Evolutionary conservation across 2,329 filamentous ascomycete genomes (phyloP).

Genomic region (Diplodia scrobiculata): DNA sequence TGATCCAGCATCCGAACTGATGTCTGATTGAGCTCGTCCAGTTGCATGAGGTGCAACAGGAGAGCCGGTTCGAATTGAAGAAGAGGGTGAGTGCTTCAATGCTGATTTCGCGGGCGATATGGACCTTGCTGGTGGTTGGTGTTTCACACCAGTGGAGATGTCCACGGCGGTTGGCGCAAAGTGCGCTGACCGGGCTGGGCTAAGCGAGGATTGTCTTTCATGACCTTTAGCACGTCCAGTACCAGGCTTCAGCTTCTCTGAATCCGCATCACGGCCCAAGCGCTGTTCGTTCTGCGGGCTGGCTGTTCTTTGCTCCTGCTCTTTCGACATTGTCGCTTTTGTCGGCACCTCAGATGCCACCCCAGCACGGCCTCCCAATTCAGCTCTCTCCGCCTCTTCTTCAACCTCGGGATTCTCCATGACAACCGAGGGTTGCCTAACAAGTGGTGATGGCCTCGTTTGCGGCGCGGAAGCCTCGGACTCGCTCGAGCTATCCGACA

Average conservation of each 20-base stretch:
- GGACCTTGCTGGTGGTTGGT: slow-evolving; percentile 70
- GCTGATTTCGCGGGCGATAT: slow-evolving; percentile 77
- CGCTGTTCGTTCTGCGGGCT: slow-evolving; percentile 31
- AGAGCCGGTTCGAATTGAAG: slow-evolving; percentile 49
- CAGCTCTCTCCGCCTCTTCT: slow-evolving; percentile 36
- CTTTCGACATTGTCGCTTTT: slow-evolving; percentile 26
- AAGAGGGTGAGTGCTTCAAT: slow-evolving; percentile 65
- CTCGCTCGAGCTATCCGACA: slow-evolving; percentile 16
- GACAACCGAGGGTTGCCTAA: slow-evolving; percentile 51
- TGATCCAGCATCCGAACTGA: slow-evolving; percentile 37
- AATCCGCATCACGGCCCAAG: slow-evolving; percentile 30
- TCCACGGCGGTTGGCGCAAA: slow-evolving; percentile 63
- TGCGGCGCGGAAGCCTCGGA: slow-evolving; percentile 3
- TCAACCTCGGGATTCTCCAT: slow-evolving; percentile 53
- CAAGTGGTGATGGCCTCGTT: slow-evolving; percentile 6
- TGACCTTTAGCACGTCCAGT: neutral
- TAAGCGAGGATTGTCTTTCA: slow-evolving; percentile 51
- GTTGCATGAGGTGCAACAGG: slow-evolving; percentile 30
- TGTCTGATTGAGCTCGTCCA: slow-evolving; percentile 44
- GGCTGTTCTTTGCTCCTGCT: neutral
- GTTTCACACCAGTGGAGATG: slow-evolving; percentile 58
- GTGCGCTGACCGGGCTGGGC: slow-evolving; percentile 68
- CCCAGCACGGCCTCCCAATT: neutral
- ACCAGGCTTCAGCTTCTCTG: slow-evolving; percentile 12
- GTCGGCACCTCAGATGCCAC: slow-evolving; percentile 28